Base-by-base conservation (phyloP, 768 basidiomycete genomes). In the Boletus rufocinnamomeus region DNA sequence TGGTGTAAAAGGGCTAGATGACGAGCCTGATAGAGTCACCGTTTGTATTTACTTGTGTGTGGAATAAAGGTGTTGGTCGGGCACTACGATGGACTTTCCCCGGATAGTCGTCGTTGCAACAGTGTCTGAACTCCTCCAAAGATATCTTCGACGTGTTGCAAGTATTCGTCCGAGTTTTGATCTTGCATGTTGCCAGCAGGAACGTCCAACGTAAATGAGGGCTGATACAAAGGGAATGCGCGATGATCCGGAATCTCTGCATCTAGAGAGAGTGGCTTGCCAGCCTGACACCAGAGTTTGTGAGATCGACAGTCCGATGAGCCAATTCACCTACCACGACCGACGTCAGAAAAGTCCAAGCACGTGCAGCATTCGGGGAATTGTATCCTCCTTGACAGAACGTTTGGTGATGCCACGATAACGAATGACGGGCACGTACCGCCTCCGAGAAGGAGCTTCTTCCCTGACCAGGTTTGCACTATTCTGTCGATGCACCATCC, bases 341-440 rank as follows among this genome's bases (percentile, higher is more conserved):
- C 0, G 88, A 87, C 1, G 94, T 96, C 19, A 95, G 74, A 65
- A 85, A 85, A 1, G 91, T 79, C 93, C 93, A 97, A 0, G 91
- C 91, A 14, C 94, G 82, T 0, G 95, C 94, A 2, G 86, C 86
- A 63, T 95, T 95, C 2, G 91, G 76, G 5, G 84, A 83, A 64
- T 90, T 79, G 69, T 98, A 97, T 0, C 95, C 95, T 19, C 94
- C 93, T 82, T 72, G 59, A 46, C 69, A 14, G 56, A 23, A 70
- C 65, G 8, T 37, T 57, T 41, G 28, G 35, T 3, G 11, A 40
- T 19, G 25, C 27, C 30, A 43, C 60, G 30, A 19, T 37, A 58
- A 21, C 38, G 17, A 55, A 61, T 27, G 23, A 54, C 23, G 4
- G 34, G 37, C 8, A 60, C 72, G 50, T 63, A 85, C 90, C 91